Base-by-base conservation (phyloP, 306 rosid genomes). In the Medicago arabica region DNA sequence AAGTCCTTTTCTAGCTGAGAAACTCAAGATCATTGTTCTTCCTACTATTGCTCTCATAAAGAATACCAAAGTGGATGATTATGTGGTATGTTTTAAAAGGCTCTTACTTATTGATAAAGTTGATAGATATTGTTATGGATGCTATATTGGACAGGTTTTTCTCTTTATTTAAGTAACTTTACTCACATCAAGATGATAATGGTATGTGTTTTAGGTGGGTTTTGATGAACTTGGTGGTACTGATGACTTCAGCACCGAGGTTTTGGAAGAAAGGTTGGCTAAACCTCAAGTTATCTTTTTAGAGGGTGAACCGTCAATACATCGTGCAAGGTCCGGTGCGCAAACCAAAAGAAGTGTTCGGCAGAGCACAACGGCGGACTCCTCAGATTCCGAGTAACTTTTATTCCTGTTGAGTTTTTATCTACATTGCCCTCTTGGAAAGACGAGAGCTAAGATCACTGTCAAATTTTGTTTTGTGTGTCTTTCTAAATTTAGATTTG, bases 141-240 rank as follows among this genome's bases (percentile, higher is more conserved):
- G 54, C 25, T 79, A 11, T 58, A n/a, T 39, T 62, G 18, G 55
- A 25, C 6, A 18, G 57, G 55, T 72, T 72, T 57, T 19, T 1
- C 3, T 40, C 10, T 54, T 17, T 15, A 0, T 34, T 55, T 16
- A 17, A 58, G 67, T 15, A 15, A 11, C 57, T 60, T 78, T 47
- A 55, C 75, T 64, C 17, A 36, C 14, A 39, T 49, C n/a, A 81
- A 62, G 69, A 19, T 61, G 66, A 79, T 47, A 55, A 65, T 71
- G 17, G 50, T 34, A 41, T 71, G 55, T 76, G 78, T 75, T 18
- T 80, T 62, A 95, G 99, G 99, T 95, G 55, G 99, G 99, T 50
- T 95, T 95, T 76, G 97, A 95, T 84, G 84, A 95, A 85, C 97
- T 95, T 76, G 99, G 99, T 17, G 97, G 97, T 70, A 90, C 91